Percentiles rank a stretch among this genome's conserved stretches.
Conservation (phyloP, 176 grass and related monocot genomes). For the Tuctoria greenei region DNA sequence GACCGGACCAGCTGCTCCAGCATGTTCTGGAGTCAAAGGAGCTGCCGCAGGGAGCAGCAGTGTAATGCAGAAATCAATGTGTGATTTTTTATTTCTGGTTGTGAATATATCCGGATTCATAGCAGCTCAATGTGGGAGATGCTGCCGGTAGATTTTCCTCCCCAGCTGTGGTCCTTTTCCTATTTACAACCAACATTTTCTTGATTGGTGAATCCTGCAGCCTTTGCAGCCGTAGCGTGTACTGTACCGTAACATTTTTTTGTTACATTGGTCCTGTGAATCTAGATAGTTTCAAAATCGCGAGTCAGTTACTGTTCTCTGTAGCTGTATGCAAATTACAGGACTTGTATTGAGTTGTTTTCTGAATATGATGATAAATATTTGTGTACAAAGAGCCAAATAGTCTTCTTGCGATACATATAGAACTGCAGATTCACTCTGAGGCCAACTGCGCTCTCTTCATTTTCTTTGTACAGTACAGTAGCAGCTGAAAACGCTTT, state of each 20-base stretch:
- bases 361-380: constrained; percentile 19
- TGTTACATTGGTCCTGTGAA: constrained; percentile 12
- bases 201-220: constrained; percentile 26
- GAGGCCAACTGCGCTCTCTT: neutral
- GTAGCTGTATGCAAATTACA: constrained; percentile 55
- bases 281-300: constrained; percentile 35
- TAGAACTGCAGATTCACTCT: neutral
- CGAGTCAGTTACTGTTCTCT: constrained; percentile 32
- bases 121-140: constrained; percentile 41
- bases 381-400: constrained; percentile 21
- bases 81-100: constrained; percentile 51
- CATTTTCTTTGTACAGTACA: constrained; percentile 23
- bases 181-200: constrained; percentile 40
- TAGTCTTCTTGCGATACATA: constrained; percentile 3
- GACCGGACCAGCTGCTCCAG: constrained; percentile 75
- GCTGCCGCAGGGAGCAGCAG: constrained; percentile 89
- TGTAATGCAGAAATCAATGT: constrained; percentile 87
- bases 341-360: neutral
- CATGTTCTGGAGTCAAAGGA: constrained; percentile 87
- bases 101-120: constrained; percentile 43
- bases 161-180: constrained; percentile 37
- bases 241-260: constrained; percentile 16
- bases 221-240: constrained; percentile 29
- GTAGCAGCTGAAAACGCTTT: neutral
- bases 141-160: constrained; percentile 31